phyloP scores from a whole-genome alignment of 495 filamentous ascomycete species.

The Penicillium malachiteum region DNA sequence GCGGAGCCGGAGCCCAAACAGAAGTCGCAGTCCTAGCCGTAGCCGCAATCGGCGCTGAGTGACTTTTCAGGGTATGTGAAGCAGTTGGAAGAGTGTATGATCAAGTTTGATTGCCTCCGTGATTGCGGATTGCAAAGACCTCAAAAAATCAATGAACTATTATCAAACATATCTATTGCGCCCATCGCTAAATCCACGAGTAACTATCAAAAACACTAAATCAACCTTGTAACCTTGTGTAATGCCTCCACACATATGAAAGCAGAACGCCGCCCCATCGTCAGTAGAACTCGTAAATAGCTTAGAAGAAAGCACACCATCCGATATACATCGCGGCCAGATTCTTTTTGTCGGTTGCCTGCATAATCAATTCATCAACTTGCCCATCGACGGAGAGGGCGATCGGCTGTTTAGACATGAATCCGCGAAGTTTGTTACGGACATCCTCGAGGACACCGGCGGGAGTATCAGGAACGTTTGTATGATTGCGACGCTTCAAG shows the following conservation, averaged over 20 bases:
- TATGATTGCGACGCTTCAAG: constrained; percentile 53
- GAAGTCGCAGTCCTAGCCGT: constrained; percentile 38
- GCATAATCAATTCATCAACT: constrained; percentile 85
- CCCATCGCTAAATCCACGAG: too few species aligned
- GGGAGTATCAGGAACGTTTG: constrained; percentile 76
- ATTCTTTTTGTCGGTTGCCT: constrained; percentile 74
- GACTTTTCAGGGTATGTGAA: not conserved
- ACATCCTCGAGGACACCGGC: constrained; percentile 89
- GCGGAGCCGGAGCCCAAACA: constrained; percentile 44
- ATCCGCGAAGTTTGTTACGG: constrained; percentile 77
- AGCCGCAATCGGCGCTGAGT: constrained; percentile 32
- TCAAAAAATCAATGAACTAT: too few species aligned
- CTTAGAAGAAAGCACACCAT: constrained; percentile 89
- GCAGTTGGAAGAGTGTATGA: not conserved
- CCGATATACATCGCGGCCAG: constrained; percentile 95
- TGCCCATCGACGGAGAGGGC: constrained; percentile 93
- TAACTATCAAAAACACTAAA: too few species aligned
- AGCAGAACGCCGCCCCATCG: too few species aligned
- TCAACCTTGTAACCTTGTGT: too few species aligned
- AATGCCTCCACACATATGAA: too few species aligned
- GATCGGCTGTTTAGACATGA: constrained; percentile 81
- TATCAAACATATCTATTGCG: too few species aligned
- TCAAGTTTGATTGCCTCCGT: too few species aligned
- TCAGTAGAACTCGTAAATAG: not conserved
- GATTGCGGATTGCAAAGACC: too few species aligned